Evolutionary conservation across 805 yeast genomes (phyloP).

Genomic region (Cyberlindnera maritima): DNA sequence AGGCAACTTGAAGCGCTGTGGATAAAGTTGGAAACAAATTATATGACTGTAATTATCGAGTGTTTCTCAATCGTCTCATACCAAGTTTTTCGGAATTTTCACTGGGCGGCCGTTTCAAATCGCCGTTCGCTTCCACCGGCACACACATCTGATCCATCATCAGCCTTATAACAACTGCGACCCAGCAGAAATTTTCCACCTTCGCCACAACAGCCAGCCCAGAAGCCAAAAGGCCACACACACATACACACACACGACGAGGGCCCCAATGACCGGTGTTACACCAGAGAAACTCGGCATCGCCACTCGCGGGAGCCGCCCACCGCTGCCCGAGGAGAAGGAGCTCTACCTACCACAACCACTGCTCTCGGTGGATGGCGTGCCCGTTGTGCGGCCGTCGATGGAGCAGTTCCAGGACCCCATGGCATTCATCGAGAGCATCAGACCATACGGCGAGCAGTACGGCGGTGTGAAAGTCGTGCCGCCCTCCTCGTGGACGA

Average conservation of each 20-base stretch:
- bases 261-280: not conserved
- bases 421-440: constrained; percentile 45
- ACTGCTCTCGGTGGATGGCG: not conserved
- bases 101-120: not conserved
- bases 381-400: constrained; percentile 33
- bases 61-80: not conserved
- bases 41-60: not conserved
- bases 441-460: constrained; percentile 42
- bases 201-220: not conserved
- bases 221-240: not conserved
- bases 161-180: not conserved
- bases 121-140: not conserved
- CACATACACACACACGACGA: too few species aligned
- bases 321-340: not conserved
- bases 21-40: not conserved
- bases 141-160: not conserved
- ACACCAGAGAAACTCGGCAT: not conserved
- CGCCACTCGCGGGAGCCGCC: not conserved
- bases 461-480: constrained; percentile 67
- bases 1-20: not conserved
- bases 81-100: not conserved
- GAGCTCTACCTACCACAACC: not conserved
- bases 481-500: constrained; percentile 46
- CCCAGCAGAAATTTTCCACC: not conserved
- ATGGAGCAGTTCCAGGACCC: constrained; percentile 56